Base-by-base conservation (phyloP, 805 yeast genomes). In the Candida arabinofermentans region DNA sequence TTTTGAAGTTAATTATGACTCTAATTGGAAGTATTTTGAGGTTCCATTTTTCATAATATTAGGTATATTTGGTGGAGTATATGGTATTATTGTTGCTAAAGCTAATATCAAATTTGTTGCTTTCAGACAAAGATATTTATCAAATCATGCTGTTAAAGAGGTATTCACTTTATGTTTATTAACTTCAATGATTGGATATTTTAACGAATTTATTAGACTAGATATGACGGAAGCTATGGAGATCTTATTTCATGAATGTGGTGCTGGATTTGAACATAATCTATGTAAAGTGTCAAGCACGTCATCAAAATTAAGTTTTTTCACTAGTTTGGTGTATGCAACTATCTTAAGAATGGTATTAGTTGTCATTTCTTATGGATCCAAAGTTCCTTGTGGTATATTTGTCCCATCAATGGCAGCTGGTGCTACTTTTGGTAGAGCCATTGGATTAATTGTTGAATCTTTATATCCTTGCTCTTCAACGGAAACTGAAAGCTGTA, bases 171-270 rank as follows among this genome's bases (percentile, higher is more conserved):
- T 93, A 35, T 78, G 96, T 0, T 49, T 77, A 0, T 57, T 88
- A 6, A 86, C 97, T 0, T 82, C 95, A 0, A 59, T 79, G 12
- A 65, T 93, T 33, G 83, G 95, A 31, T 93, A 88, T 61, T 87
- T 85, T 61, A 91, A 87, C 60, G 81, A 79, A 48, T 93, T 83
- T 57, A 70, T 93, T 43, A 71, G 79, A 41, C 66, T 86, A 29
- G 99, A 93, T 59, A 93, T 93, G 99, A 89, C 99, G 1, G 95
- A 90, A 57, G 77, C 88, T 22, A 93, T 93, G 98, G 90, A 88
- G 51, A 67, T 83, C 9, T 67, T 93, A 30, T 93, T 93, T 64
- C 87, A 82, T 54, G 95, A 87, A 58, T 91, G 98, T 66, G 75
- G 69, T 27, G 58, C 61, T 2, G 65, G 58, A 4, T 60, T 68